These are phyloP conservation scores for Bolboschoenoplectus hybrid DNA, from an alignment of 202 grass and related monocot species.

Conservation along the genomic window DNA sequence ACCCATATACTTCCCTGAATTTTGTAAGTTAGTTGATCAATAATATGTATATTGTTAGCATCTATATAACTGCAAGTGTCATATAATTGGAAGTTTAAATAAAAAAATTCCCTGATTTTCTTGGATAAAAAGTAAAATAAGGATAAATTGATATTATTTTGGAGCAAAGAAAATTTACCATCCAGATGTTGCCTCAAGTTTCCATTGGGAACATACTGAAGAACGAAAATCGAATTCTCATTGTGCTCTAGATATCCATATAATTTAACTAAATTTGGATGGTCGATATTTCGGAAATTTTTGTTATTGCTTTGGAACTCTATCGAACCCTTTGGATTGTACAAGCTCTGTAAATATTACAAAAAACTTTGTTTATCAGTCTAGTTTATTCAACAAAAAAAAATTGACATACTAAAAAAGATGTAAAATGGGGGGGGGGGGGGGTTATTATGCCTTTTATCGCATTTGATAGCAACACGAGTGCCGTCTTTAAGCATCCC, in stretches of 20 bases:
- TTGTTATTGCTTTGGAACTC: constrained; percentile 26
- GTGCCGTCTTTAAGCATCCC: constrained; percentile 63
- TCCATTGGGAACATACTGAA: constrained; percentile 41
- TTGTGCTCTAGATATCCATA: constrained; percentile 39
- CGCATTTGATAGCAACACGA: constrained; percentile 56
- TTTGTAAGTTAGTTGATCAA: neutral
- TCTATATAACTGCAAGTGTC: too few relatives aligned
- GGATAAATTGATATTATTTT: neutral
- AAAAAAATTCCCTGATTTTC: too few relatives aligned
- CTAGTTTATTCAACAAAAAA: neutral
- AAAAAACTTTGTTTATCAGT: constrained; percentile 16
- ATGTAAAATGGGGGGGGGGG: neutral
- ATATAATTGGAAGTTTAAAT: too few relatives aligned
- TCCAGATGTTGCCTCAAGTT: constrained; percentile 41
- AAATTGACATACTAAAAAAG: neutral
- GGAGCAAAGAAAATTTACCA: constrained; percentile 12
- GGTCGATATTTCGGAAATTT: constrained; percentile 14
- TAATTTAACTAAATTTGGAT: constrained; percentile 40
- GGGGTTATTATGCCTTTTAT: neutral
- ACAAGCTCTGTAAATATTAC: constrained; percentile 19
- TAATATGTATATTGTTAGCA: too few relatives aligned
- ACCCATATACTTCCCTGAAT: constrained; percentile 29
- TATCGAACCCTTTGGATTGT: neutral
- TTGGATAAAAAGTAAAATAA: neutral
- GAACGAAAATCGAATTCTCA: constrained; percentile 35